Conservation (phyloP, 2,329 filamentous ascomycete genomes). For the Venturia carpophila region DNA sequence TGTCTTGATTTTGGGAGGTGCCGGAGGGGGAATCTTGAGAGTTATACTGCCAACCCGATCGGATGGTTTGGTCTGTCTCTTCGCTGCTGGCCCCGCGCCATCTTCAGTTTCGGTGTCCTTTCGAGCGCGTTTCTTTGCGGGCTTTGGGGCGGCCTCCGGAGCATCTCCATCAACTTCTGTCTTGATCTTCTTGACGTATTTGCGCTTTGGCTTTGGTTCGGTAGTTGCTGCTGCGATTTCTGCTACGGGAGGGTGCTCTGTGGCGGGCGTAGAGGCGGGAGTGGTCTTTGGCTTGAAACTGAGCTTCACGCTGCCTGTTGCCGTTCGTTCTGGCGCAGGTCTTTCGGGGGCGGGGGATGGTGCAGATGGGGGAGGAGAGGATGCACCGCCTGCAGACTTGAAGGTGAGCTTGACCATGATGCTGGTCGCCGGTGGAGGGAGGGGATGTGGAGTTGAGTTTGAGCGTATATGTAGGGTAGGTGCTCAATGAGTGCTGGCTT, state of each 20-base stretch:
- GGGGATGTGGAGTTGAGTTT: not conserved
- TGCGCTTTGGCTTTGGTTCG: conserved; percentile 37
- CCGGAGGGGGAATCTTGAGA: conserved; percentile 8
- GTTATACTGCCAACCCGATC: conserved; percentile 22
- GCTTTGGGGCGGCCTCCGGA: conserved; percentile 26
- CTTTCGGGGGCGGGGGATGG: not conserved
- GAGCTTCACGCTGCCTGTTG: conserved; percentile 33
- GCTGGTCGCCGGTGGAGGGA: not conserved
- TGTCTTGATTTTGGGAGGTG: conserved; percentile 28
- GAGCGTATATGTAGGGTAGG: not conserved
- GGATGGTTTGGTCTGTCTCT: conserved; percentile 26
- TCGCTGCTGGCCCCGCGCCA: conserved; percentile 23
- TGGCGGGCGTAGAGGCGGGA: conserved; percentile 19
- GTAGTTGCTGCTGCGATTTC: conserved; percentile 28
- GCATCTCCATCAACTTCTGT: conserved; percentile 23
- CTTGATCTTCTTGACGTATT: conserved; percentile 37
- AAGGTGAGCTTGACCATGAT: conserved; percentile 17
- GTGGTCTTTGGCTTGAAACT: conserved; percentile 27
- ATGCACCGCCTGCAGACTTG: not conserved
- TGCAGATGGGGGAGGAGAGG: not conserved
- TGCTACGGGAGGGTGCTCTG: not conserved
- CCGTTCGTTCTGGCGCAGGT: conserved; percentile 10
- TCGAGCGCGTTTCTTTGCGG: conserved; percentile 31
- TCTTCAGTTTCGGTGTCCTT: conserved; percentile 29
- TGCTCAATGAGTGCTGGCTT: not conserved